Percentiles rank a stretch among this genome's conserved stretches.
Evolutionary conservation across 139 green algal genomes (phyloP).

Genomic region (Edaphochlamys debaryana): DNA sequence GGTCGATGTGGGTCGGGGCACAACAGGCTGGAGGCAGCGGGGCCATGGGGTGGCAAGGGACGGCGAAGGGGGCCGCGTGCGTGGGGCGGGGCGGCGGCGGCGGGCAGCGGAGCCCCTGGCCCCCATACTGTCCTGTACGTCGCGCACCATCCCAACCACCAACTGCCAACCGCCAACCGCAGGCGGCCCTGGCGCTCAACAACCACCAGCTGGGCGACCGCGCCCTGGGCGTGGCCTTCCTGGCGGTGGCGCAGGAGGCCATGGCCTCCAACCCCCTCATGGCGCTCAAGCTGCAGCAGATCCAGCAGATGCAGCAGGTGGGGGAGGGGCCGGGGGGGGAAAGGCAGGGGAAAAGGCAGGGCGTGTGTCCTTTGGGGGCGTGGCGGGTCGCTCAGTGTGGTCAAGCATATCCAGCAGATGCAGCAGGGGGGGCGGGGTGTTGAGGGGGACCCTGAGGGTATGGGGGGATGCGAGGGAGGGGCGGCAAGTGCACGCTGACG

Average conservation of each 20-base stretch:
- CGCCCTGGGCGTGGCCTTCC: slow-evolving; percentile 41
- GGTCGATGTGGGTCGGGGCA: not conserved
- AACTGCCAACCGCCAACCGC: too few relatives aligned
- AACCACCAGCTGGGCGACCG: slow-evolving; percentile 42
- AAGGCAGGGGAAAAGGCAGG: not conserved
- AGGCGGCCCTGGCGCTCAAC: slow-evolving; percentile 38
- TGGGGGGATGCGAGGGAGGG: too few relatives aligned
- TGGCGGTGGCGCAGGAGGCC: slow-evolving; percentile 29
- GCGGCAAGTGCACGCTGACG: too few relatives aligned
- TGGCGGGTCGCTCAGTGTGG: too few relatives aligned
- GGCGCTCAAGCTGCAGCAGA: slow-evolving; percentile 56
- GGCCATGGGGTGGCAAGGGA: not conserved
- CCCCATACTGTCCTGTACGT: too few relatives aligned
- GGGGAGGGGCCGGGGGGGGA: too few relatives aligned
- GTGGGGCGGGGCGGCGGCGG: not conserved
- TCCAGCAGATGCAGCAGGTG: slow-evolving; percentile 47
- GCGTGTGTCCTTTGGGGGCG: too few relatives aligned
- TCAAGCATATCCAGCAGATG: too few relatives aligned
- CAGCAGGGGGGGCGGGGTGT: too few relatives aligned
- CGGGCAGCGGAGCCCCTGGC: too few relatives aligned
- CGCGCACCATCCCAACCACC: too few relatives aligned
- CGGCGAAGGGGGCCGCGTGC: not conserved
- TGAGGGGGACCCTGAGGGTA: too few relatives aligned
- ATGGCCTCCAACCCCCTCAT: slow-evolving; percentile 40
- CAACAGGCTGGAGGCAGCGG: not conserved